Base-by-base conservation (phyloP, 257 asterid species). In the Verbascum thapsus region DNA sequence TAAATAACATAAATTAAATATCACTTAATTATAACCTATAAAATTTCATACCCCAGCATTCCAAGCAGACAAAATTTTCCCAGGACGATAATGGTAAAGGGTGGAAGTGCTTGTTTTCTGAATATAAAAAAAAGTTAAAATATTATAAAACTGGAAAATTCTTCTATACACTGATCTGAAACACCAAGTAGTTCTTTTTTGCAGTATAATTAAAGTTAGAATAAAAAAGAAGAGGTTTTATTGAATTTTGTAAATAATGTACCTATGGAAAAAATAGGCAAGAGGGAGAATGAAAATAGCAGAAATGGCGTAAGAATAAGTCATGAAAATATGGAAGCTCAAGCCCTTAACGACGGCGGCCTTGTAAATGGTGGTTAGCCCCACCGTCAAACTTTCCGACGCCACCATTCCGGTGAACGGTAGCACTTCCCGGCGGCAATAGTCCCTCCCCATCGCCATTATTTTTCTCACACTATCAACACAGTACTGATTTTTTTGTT, bases 341-440 rank as follows among this genome's bases (percentile, higher is more conserved):
- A 65, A 16, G 18, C 75, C 82, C 34, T 54, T 54, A 4, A 20
- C 5, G 19, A 73, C 63, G 18, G 76, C 82, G n/a, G 68, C 82
- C 48, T 77, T 73, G 53, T 61, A 61, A 6, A 69, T 13, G 10
- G 64, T 66, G 15, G 43, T 52, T 3, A 58, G 18, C 1, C 76
- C 76, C 0, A 69, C 76, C 18, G 39, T 38, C 17, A 44, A 12
- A 30, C 43, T 60, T 42, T 77, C 73, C 73, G 39, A 54, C 50
- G 22, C 43, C 15, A 69, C 59, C 76, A 62, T 65, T 2, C 53
- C 70, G 0, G 53, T 49, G 60, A 58, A 68, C 10, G 78, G 78
- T 1, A 69, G 57, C 22, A 60, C 41, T 13, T 69, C 68, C 32
- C 54, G 8, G 61, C 38, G 32, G 47, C 41, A 60, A 41, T 13